Conservation (phyloP, 148 eudicot species). For the Rhododendron mucronatum region DNA sequence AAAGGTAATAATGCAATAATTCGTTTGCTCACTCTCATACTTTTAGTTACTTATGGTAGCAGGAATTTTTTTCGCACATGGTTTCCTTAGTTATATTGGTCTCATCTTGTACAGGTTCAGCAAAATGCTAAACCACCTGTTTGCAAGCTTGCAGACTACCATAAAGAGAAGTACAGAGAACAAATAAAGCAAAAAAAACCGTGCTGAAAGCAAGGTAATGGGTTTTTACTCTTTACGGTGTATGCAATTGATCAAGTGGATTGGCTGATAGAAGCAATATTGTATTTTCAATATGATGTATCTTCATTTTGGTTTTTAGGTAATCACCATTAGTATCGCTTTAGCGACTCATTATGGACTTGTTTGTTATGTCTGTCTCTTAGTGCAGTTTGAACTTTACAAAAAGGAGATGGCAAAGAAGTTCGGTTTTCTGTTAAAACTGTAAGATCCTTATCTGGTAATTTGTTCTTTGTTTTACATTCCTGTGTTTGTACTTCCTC, state of each 20-base stretch:
- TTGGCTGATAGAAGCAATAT: background rate
- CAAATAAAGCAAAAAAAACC: conserved; percentile 51
- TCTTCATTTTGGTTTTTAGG: background rate
- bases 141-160: conserved; percentile 68
- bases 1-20: background rate
- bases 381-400: conserved; percentile 58
- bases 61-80: background rate
- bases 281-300: background rate
- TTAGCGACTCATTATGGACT: background rate
- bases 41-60: background rate
- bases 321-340: background rate
- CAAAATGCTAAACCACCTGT: conserved; percentile 58
- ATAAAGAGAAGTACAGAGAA: conserved; percentile 48
- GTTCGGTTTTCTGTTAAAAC: conserved; percentile 60
- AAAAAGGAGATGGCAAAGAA: conserved; percentile 54
- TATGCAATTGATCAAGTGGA: background rate
- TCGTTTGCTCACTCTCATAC: background rate
- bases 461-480: conserved; percentile 9
- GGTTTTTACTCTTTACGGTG: background rate
- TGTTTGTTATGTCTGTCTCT: conserved; percentile 7
- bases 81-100: background rate
- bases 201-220: conserved; percentile 59
- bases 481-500: background rate
- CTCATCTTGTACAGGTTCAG: conserved; percentile 44
- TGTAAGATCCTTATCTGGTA: conserved; percentile 41